phyloP scores from a whole-genome alignment of 768 basidiomycete genomes.

The Agaricus blazei region DNA sequence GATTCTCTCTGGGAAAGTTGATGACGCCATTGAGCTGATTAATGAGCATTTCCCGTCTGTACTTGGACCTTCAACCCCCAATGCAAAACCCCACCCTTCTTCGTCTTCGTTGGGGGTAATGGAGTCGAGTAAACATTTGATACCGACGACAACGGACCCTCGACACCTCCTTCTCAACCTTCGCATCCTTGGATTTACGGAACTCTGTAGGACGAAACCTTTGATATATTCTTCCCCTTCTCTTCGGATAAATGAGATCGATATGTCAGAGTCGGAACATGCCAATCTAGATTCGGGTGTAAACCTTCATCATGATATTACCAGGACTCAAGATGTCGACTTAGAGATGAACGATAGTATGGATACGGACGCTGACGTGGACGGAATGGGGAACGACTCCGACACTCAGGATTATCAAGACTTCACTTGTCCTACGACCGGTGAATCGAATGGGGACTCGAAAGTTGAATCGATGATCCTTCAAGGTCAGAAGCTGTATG shows the following conservation, averaged over 20 bases:
- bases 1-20: conserved; percentile 74
- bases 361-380: conserved; percentile 1
- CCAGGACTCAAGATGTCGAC: background rate
- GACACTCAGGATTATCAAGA: background rate
- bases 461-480: conserved; percentile 6
- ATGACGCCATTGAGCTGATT: conserved; percentile 62
- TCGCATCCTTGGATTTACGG: conserved; percentile 82
- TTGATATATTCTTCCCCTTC: conserved; percentile 27
- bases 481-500: conserved; percentile 61
- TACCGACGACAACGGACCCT: conserved; percentile 66
- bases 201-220: conserved; percentile 72
- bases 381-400: background rate
- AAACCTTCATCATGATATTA: background rate
- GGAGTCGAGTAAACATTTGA: conserved; percentile 38
- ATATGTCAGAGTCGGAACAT: conserved; percentile 5
- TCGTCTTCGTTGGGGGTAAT: conserved; percentile 17
- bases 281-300: background rate
- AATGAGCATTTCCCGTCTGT: conserved; percentile 75
- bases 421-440: background rate
- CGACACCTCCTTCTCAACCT: conserved; percentile 78
- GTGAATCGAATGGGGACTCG: background rate
- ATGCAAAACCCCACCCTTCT: conserved; percentile 15
- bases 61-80: conserved; percentile 23
- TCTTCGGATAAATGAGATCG: background rate
- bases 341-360: background rate